These are phyloP conservation scores for Drechslerella stenobrocha DNA, from an alignment of 2,329 filamentous ascomycete genomes.

Conservation along the genomic window DNA sequence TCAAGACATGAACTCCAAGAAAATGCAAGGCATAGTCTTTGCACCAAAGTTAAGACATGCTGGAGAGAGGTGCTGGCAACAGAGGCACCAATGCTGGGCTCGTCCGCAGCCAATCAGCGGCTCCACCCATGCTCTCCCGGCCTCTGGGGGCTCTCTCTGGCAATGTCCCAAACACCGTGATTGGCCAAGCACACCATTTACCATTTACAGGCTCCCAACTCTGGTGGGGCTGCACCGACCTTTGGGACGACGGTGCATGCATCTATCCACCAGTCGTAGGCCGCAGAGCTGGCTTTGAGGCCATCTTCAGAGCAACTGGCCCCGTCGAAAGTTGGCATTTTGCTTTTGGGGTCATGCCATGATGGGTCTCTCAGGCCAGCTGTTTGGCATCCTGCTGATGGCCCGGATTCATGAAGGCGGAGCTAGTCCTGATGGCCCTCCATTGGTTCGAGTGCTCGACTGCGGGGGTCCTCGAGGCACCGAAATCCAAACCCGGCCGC, in stretches of 20 bases:
- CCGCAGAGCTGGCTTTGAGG: too few species aligned
- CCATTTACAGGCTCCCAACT: slow-evolving; percentile 27
- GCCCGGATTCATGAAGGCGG: background rate
- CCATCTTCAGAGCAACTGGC: slow-evolving; percentile 5
- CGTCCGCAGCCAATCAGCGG: slow-evolving; percentile 46
- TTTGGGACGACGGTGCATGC: slow-evolving; percentile 30
- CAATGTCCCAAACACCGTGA: slow-evolving; percentile 22
- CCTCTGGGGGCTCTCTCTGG: slow-evolving; percentile 41
- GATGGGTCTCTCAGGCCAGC: background rate
- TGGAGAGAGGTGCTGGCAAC: slow-evolving; percentile 33
- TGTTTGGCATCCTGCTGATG: background rate
- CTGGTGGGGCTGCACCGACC: slow-evolving; percentile 41
- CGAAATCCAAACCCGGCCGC: slow-evolving; percentile 11
- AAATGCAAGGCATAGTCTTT: slow-evolving; percentile 20
- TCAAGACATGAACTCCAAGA: slow-evolving; percentile 40
- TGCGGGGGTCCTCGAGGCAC: too few species aligned
- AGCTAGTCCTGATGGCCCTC: background rate
- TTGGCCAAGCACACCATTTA: slow-evolving; percentile 21
- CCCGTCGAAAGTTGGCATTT: slow-evolving; percentile 38
- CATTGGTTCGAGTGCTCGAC: too few species aligned
- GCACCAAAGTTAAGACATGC: slow-evolving; percentile 22
- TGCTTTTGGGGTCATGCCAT: slow-evolving; percentile 2
- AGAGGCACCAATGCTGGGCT: slow-evolving; percentile 38
- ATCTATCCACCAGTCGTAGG: slow-evolving; percentile 35
- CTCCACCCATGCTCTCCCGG: slow-evolving; percentile 44